Percentiles rank a stretch among this genome's conserved stretches.
These are phyloP conservation scores for Ganoderma meredithae DNA, from an alignment of 1,284 basidiomycete species.

Conservation along the genomic window DNA sequence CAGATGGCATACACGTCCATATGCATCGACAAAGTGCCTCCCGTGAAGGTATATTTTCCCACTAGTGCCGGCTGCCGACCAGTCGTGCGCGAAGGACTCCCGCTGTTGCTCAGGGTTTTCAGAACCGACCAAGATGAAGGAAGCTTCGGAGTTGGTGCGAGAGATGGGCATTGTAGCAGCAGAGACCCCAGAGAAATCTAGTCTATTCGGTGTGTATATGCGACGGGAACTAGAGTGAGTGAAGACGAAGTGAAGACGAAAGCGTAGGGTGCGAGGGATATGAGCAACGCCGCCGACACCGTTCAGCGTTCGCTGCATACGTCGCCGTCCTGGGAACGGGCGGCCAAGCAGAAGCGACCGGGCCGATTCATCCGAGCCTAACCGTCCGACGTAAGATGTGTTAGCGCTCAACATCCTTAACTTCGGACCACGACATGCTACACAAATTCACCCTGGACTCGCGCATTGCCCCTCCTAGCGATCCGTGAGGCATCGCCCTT, in stretches of 20 bases:
- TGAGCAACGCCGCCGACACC: no score
- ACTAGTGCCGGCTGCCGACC: conserved; percentile 67
- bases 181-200: background rate
- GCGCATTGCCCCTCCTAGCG: background rate
- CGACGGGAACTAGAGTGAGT: background rate
- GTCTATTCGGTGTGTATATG: background rate
- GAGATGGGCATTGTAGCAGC: conserved; percentile 27
- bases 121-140: conserved; percentile 44
- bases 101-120: conserved; percentile 28
- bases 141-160: conserved; percentile 42
- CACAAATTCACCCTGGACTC: no score
- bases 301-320: no score
- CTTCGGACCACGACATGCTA: background rate
- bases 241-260: background rate
- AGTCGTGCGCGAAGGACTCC: conserved; percentile 71
- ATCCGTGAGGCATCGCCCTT: background rate
- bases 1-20: conserved; percentile 79
- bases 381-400: background rate
- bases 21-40: conserved; percentile 78
- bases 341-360: background rate
- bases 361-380: background rate
- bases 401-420: background rate
- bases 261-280: no score
- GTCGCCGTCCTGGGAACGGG: background rate
- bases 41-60: conserved; percentile 66